Base-by-base conservation (phyloP, 2,329 filamentous ascomycete genomes). In the Fusarium siculi region DNA sequence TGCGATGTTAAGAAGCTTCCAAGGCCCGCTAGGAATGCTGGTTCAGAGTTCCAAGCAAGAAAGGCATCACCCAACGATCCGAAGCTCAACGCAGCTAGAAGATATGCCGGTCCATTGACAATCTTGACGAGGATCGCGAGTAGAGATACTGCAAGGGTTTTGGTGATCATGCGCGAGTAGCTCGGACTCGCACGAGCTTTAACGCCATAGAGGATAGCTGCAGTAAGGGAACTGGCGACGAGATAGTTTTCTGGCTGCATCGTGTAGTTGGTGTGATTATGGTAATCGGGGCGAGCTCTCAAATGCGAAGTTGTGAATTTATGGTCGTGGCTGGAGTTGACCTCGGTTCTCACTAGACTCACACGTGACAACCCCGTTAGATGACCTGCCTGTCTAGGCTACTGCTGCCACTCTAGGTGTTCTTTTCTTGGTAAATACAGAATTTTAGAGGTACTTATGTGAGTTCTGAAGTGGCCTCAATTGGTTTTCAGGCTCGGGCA, bases 381-480 rank as follows among this genome's bases (percentile, higher is more conserved):
- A 2, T 0, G 50, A 28, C 23, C 50, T 39, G 50, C 23, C 50
- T 28, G 14, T 53, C 23, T 39, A 28, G 34, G 50, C 11, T 4
- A 28, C 50, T 12, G 4, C 34, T 39, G 5, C 2, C 7, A 37
- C 5, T 23, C 15, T 7, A 23, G 5, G 2, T n/a, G 3, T 50
- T 2, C 47, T 34, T 9, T 4, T 50, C 6, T 7, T 7, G 10
- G 14, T 16, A 18, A 14, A 7, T 4, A 5, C 3, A 28, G 10
- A 1, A 54, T 8, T 14, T 12, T 2, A 18, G 2, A 18, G 1
- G 19, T n/a, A 40, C 50, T n/a, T 2, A n/a, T 2, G 23, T 12
- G 2, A 28, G 5, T 0, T 5, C 0, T 4, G 19, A 37, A 21
- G 6, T 39, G 3, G 2, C 9, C 15, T 5, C 1, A 2, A 2